Conservation (phyloP, 768 basidiomycete genomes). For the Suillus subluteus region DNA sequence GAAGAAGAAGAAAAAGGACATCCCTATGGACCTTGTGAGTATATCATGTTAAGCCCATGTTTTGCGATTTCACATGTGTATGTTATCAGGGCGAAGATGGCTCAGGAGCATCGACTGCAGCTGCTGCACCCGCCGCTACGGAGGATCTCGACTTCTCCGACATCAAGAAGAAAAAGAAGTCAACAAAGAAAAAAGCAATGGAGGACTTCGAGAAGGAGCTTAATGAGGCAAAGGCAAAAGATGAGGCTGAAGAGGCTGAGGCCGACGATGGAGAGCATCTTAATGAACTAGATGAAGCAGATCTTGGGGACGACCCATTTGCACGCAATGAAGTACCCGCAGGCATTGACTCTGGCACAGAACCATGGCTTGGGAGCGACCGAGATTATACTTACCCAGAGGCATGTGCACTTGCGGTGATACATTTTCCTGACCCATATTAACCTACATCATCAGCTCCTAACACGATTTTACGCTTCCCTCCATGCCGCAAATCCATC, state of each 20-base stretch:
- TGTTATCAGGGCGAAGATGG: conserved; percentile 57
- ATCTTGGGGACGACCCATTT: conserved; percentile 90
- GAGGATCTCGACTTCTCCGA: conserved; percentile 95
- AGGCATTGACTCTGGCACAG: conserved; percentile 73
- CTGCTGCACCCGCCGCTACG: conserved; percentile 40
- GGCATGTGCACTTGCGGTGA: conserved; percentile 46
- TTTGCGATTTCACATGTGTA: conserved; percentile 11
- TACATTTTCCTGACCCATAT: background rate
- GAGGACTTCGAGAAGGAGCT: conserved; percentile 96
- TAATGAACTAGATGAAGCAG: conserved; percentile 75
- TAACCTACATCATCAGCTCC: conserved; percentile 56
- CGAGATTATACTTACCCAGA: conserved; percentile 97
- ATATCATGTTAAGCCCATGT: background rate
- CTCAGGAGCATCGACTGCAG: conserved; percentile 68
- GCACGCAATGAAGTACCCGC: conserved; percentile 58
- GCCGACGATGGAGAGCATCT: conserved; percentile 66
- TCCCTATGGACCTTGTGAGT: conserved; percentile 79
- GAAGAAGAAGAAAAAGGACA: conserved; percentile 94
- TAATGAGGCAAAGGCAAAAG: conserved; percentile 69
- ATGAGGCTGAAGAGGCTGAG: conserved; percentile 58
- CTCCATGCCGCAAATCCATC: conserved; percentile 95
- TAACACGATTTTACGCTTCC: conserved; percentile 88
- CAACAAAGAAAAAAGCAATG: conserved; percentile 87
- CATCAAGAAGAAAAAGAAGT: conserved; percentile 96
- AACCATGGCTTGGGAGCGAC: conserved; percentile 91